Percentiles rank a stretch among this genome's conserved stretches.
Evolutionary conservation across 306 rosid species (phyloP).

Genomic region (Castanea mollissima): DNA sequence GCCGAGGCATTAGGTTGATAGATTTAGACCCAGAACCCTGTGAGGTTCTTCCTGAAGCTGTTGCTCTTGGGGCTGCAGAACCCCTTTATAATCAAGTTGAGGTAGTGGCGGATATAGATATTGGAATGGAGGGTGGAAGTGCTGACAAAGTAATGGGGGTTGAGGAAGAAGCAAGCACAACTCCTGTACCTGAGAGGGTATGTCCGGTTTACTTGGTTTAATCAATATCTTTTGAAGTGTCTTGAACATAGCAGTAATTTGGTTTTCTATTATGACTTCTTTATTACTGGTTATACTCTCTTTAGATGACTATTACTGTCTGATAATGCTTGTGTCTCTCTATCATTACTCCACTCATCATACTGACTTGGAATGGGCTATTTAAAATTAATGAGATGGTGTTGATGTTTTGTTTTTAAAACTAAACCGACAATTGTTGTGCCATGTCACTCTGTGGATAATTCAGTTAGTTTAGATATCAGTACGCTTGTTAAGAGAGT

Average conservation of each 20-base stretch:
- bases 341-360: constrained; percentile 4
- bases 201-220: constrained; percentile 14
- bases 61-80: constrained; percentile 60
- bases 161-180: constrained; percentile 73
- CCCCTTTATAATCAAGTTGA: constrained; percentile 54
- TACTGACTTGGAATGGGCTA: constrained; percentile 9
- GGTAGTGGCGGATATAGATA: constrained; percentile 68
- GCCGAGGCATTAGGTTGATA: constrained; percentile 81
- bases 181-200: constrained; percentile 95
- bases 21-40: constrained; percentile 84
- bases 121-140: constrained; percentile 78
- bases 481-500: not conserved
- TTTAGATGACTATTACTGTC: constrained; percentile 2
- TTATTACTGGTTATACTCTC: not conserved
- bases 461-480: not conserved
- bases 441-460: not conserved
- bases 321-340: constrained; percentile 5
- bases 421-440: constrained; percentile 3
- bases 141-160: constrained; percentile 68
- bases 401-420: not conserved
- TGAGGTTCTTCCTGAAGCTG: constrained; percentile 59
- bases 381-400: constrained; percentile 9
- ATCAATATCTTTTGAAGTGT: constrained; percentile 17
- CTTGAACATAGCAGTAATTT: constrained; percentile 6
- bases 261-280: constrained; percentile 11